Evolutionary conservation across 306 rosid genomes (phyloP), one percentile per base, ranked within the genome.

Genomic region (Acacia melanoxylon): DNA sequence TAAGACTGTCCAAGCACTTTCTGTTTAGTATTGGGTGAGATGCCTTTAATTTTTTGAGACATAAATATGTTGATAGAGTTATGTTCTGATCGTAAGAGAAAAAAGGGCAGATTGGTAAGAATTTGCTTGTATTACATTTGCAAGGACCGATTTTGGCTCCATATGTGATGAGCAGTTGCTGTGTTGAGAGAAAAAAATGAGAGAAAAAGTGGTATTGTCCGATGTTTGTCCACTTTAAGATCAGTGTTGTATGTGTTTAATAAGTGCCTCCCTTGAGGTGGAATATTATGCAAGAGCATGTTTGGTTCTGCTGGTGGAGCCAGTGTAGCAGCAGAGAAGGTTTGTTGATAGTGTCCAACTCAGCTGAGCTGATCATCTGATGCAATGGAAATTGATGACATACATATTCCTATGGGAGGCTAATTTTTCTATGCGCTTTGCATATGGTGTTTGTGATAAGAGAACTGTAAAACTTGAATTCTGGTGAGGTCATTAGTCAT

Each of bases 21-120:
- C 72, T 20, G 83, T 63, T 73, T 52, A 71, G 16, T 75, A 59
- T 66, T 40, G 81, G 37, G 67, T 72, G 78, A 31, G 59, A n/a
- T 76, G 40, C 54, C 40, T 76, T 41, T 40, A 58, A 76, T 58
- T 59, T 35, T 49, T 73, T 41, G 56, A 72, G 56, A 54, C 80
- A 52, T 56, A 12, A 76, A 87, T 78, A 75, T 79, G 72, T 68
- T 77, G 71, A 33, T 8, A 25, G 68, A 31, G 56, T 77, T 66
- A 15, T 80, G 56, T 68, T 83, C 33, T 83, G 78, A 76, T 65
- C 59, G 40, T 62, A 78, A 58, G 78, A 61, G 87, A 33, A 44
- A 22, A 33, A 58, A 52, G 68, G 63, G 25, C 58, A n/a, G 37
- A 77, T 20, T 78, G 9, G 65, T 75, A 73, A 78, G 66, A 62